phyloP scores from a whole-genome alignment of 345 rosid species.

The Clarkia xantiana region DNA sequence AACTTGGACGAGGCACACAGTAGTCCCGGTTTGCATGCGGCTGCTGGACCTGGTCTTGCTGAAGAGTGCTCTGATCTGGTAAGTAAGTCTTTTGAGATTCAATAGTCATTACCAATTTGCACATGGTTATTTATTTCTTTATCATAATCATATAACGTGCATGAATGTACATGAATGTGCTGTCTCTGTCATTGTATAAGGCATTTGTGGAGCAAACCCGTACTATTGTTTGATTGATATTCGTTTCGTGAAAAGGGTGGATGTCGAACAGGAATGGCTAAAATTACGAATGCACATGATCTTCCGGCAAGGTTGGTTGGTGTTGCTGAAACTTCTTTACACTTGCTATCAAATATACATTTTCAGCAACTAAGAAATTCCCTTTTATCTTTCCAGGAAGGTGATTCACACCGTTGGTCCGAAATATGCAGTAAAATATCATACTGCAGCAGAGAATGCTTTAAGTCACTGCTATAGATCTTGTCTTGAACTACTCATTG shows the following conservation, averaged over 20 bases:
- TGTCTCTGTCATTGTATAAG: neutral
- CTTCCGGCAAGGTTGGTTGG: slow-evolving; percentile 81
- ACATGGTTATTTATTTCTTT: neutral
- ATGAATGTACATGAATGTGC: too few relatives aligned
- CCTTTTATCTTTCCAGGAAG: slow-evolving; percentile 24
- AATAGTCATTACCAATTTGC: neutral
- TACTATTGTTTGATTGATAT: neutral
- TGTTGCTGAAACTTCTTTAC: neutral
- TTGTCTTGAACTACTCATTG: slow-evolving; percentile 88
- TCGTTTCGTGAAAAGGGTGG: slow-evolving; percentile 58
- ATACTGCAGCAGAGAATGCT: slow-evolving; percentile 98
- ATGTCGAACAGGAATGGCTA: slow-evolving; percentile 96
- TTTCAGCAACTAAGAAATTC: neutral
- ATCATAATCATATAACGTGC: neutral
- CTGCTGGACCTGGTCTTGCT: slow-evolving; percentile 94
- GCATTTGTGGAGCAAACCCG: neutral
- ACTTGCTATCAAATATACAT: neutral
- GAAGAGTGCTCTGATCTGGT: slow-evolving; percentile 91
- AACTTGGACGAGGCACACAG: slow-evolving; percentile 84
- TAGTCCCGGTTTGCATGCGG: slow-evolving; percentile 85
- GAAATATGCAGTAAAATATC: slow-evolving; percentile 91
- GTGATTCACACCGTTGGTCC: slow-evolving; percentile 97
- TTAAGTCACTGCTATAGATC: slow-evolving; percentile 94
- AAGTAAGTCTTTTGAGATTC: too few relatives aligned
- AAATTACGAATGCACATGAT: slow-evolving; percentile 86